Evolutionary conservation across 108 stramenopile species (phyloP), one percentile per base, ranked within the genome.

Genomic region (Cylindrotheca closterium): DNA sequence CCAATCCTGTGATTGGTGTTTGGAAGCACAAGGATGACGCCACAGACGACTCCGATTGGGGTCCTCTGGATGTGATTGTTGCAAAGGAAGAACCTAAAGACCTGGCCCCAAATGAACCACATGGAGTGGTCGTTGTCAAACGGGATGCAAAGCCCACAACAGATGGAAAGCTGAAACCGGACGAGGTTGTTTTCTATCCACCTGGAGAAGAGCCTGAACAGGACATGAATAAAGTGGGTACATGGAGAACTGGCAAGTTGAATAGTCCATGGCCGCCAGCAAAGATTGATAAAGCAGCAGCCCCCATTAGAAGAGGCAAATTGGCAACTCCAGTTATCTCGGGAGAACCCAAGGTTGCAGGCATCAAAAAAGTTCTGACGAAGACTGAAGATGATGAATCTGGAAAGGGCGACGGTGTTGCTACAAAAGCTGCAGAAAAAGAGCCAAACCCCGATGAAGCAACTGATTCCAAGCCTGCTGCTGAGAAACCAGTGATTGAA

Each of bases 11-110:
- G 21, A 5, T 23, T 5, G 51, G 51, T 17, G 51, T 51, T n/a
- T 51, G 51, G 51, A 23, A 51, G 23, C 51, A 51, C 51, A 51
- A 51, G 7, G 51, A 51, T 23, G 51, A 51, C 51, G n/a, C 7
- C 10, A 42, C 15, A 15, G 37, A 42, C 15, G 37, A 42, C 15
- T 42, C 37, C 10, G 15, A 7, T 10, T 42, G 37, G 37, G 37
- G 37, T 7, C 10, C 37, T 42, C 10, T 42, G 15, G 37, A 42
- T 15, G 37, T 42, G 10, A 42, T 15, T 10, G 37, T 42, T 7
- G 10, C 7, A 7, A 42, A 15, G 15, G 15, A 7, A 7, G 15
- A 42, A 15, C 37, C 37, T 15, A 42, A 42, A 10, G 37, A 42
- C 15, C 37, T 42, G 37, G 15, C 7, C 7, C 10, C 37, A 10